Conservation (phyloP, 768 basidiomycete species). For the Boletus pseudopeckii region DNA sequence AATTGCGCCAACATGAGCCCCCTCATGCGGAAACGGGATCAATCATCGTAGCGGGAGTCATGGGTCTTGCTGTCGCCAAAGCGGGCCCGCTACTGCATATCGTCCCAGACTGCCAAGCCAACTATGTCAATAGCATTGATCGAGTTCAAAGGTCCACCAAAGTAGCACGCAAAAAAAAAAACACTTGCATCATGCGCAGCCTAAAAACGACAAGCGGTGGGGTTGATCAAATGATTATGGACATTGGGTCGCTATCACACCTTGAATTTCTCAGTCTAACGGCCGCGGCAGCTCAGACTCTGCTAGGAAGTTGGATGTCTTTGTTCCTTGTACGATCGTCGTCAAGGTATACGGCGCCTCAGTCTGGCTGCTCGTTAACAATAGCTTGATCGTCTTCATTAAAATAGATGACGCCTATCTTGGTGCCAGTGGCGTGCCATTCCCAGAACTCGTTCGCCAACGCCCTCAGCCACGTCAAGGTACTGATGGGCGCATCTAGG, state of each 20-base stretch:
- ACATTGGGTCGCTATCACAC: too few species aligned
- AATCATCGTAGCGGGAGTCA: background rate
- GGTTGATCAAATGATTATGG: background rate
- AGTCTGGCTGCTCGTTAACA: background rate
- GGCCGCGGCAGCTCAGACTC: too few species aligned
- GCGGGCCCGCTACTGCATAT: background rate
- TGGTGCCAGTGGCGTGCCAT: too few species aligned
- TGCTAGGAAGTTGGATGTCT: background rate
- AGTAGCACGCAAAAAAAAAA: background rate
- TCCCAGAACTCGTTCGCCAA: background rate
- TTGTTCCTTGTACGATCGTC: background rate
- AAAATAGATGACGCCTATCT: background rate
- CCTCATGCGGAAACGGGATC: background rate
- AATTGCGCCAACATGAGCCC: background rate
- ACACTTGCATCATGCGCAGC: too few species aligned
- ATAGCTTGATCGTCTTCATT: background rate
- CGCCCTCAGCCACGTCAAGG: background rate
- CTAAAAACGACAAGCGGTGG: background rate
- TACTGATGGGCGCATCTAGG: background rate
- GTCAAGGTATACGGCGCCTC: background rate
- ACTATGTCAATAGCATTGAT: background rate
- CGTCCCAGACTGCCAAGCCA: background rate
- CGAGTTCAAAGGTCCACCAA: background rate
- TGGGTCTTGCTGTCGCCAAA: background rate
- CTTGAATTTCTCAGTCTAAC: background rate